Evolutionary conservation across 2,329 filamentous ascomycete species (phyloP).

Genomic region (Venturia pyrina): DNA sequence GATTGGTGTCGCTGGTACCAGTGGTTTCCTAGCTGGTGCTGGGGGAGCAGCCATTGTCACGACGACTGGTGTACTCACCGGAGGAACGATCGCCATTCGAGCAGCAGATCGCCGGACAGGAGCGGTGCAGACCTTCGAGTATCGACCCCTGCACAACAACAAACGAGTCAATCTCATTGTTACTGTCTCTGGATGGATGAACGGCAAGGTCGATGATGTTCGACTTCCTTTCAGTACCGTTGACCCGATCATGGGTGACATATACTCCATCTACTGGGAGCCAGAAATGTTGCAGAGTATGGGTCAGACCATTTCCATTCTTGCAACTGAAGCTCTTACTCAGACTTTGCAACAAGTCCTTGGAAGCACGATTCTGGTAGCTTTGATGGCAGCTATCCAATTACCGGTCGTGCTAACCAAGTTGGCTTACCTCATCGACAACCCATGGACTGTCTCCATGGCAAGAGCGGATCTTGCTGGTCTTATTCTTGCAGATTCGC

Average conservation of each 20-base stretch:
- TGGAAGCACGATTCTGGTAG: conserved; percentile 76
- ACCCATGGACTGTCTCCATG: conserved; percentile 95
- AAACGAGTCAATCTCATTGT: conserved; percentile 94
- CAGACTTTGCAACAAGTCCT: conserved; percentile 94
- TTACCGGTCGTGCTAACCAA: conserved; percentile 90
- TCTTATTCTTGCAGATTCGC: conserved; percentile 84
- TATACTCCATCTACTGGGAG: conserved; percentile 96
- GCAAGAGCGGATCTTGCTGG: conserved; percentile 82
- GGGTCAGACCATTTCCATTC: conserved; percentile 96
- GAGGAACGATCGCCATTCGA: conserved; percentile 73
- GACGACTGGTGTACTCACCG: conserved; percentile 75
- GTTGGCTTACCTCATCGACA: conserved; percentile 91
- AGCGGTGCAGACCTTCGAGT: conserved; percentile 92
- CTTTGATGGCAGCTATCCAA: conserved; percentile 85
- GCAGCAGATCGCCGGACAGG: conserved; percentile 84
- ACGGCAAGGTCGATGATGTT: conserved; percentile 92
- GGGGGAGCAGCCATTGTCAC: conserved; percentile 93
- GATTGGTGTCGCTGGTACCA: conserved; percentile 82
- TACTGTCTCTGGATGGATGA: conserved; percentile 96
- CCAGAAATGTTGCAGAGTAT: conserved; percentile 96
- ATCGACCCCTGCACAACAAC: conserved; percentile 92
- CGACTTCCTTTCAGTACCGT: conserved; percentile 92
- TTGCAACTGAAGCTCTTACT: conserved; percentile 94
- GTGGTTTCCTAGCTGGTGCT: conserved; percentile 79
- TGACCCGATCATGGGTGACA: conserved; percentile 94